Evolutionary conservation across 305 asterid genomes (phyloP).

Genomic region (Ilex paraguariensis): DNA sequence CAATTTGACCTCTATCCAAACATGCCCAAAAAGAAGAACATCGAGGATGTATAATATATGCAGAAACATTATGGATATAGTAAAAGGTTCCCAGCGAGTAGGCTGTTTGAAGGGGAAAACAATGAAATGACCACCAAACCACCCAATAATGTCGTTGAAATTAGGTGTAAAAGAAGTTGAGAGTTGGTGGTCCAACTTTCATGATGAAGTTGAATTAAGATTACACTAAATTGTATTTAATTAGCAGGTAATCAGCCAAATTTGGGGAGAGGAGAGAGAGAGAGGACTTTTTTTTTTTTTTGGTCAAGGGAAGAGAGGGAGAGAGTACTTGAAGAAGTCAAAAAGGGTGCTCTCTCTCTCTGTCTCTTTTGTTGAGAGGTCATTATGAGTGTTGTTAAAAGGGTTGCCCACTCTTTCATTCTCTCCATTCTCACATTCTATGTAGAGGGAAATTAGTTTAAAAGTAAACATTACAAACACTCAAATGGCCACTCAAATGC

Average conservation of each 20-base stretch:
- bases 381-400: slow-evolving; percentile 39
- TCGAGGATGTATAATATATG: not conserved
- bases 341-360: slow-evolving; percentile 15
- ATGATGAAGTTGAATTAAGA: slow-evolving; percentile 1
- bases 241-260: slow-evolving; percentile 31
- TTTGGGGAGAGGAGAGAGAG: slow-evolving; percentile 14
- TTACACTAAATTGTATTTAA: slow-evolving; percentile 1
- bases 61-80: not conserved
- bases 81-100: not conserved
- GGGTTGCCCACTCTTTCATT: slow-evolving; percentile 22
- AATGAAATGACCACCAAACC: slow-evolving; percentile 1
- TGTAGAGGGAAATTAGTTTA: slow-evolving; percentile 16
- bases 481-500: slow-evolving; percentile 17
- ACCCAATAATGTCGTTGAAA: slow-evolving; percentile 14
- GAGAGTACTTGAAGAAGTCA: slow-evolving; percentile 19
- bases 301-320: not conserved
- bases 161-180: slow-evolving; percentile 15
- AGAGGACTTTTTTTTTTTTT: not conserved
- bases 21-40: too few relatives aligned
- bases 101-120: not conserved
- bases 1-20: too few relatives aligned
- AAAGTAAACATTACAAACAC: slow-evolving; percentile 8
- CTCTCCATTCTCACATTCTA: slow-evolving; percentile 31
- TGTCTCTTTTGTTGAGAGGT: slow-evolving; percentile 20
- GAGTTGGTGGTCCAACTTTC: slow-evolving; percentile 27